Conservation (phyloP, 495 filamentous ascomycete species). For the Baudoinia panamericana region DNA sequence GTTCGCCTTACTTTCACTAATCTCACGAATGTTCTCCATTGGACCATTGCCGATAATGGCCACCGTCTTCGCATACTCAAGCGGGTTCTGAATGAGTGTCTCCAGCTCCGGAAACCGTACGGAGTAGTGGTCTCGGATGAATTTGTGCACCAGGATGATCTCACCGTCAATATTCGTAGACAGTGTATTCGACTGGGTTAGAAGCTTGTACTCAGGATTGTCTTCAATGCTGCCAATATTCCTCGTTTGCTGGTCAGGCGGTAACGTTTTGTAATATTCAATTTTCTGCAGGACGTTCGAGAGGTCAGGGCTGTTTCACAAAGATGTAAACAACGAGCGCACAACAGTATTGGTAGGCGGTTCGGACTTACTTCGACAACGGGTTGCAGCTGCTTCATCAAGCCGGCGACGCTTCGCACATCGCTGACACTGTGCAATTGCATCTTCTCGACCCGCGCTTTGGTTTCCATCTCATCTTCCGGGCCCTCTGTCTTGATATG, state of each 20-base stretch:
- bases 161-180: conserved; percentile 85
- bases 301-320: conserved; percentile 41
- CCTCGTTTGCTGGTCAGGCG: conserved; percentile 46
- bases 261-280: conserved; percentile 54
- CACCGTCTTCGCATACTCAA: conserved; percentile 93
- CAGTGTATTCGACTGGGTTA: conserved; percentile 70
- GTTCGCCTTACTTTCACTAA: conserved; percentile 60
- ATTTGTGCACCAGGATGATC: conserved; percentile 87
- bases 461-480: conserved; percentile 55
- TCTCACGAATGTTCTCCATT: conserved; percentile 70
- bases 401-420: conserved; percentile 56
- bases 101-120: conserved; percentile 92
- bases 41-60: conserved; percentile 88
- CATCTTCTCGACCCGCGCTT: conserved; percentile 68
- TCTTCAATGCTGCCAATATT: conserved; percentile 67
- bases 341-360: conserved; percentile 7
- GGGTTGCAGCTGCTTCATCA: conserved; percentile 66
- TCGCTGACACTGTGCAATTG: conserved; percentile 56
- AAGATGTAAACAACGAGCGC: conserved; percentile 34
- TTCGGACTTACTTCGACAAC: conserved; percentile 57
- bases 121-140: conserved; percentile 89
- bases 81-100: conserved; percentile 74
- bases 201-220: conserved; percentile 71
- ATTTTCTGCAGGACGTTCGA: conserved; percentile 52
- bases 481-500: conserved; percentile 31